Evolutionary conservation across 768 basidiomycete species (phyloP), one percentile per base, ranked within the genome.

Genomic region (Xerocomellus dryophilus): DNA sequence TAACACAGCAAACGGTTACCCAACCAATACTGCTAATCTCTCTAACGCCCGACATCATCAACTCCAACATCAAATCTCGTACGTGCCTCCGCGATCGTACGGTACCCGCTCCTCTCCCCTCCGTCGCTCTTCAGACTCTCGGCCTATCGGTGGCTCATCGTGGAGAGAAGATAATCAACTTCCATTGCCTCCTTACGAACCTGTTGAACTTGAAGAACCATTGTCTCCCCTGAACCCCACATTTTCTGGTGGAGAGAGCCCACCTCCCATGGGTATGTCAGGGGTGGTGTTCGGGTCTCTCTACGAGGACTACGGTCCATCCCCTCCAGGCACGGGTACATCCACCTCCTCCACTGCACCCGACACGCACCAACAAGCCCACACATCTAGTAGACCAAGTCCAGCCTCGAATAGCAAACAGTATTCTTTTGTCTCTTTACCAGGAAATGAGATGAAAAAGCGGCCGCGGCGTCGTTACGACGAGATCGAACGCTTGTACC

Each of bases 401-500:
- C 70, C 77, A 27, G 65, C 67, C 47, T 63, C 74, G 39, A 79
- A 78, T 63, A 76, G 74, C 61, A 91, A 88, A 71, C 89, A 86
- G 21, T 92, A 91, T 66, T 85, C 88, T 1, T 92, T 92, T 59
- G 88, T 92, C 39, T 79, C 88, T 12, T 73, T 92, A 10, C 88
- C 90, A 10, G 90, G 90, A 20, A 90, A 90, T 62, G 77, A 85
- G 15, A 81, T 92, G 53, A 88, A 84, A 70, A 92, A 92, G 72
- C 83, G 90, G 43, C 90, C 90, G n/a, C 79, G 90, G 11, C 78
- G 90, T 60, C 80, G 90, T 41, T 91, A 90, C 71, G 95, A 98
- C 69, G 95, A 98, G 79, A 97, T 98, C 61, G 94, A 97, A 73
- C 84, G 95, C 25, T 73, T 96, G 48, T 98, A 98, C 68, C 81